Base-by-base conservation (phyloP, 2,329 filamentous ascomycete species). In the Ascochyta rabiei region DNA sequence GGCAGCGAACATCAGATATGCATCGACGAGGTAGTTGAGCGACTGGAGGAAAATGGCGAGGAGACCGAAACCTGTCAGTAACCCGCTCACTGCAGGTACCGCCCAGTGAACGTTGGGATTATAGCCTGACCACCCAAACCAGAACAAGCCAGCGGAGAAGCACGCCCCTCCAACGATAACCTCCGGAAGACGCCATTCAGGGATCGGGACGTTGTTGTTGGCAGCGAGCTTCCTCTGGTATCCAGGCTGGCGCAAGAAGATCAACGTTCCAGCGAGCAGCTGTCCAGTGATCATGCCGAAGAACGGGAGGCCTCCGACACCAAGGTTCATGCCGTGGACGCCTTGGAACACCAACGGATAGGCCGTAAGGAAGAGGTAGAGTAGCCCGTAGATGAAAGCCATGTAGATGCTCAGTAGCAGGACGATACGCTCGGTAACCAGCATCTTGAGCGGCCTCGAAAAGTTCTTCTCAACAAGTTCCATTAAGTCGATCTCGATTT, bases 331-430 rank as follows among this genome's bases (percentile, higher is more conserved):
- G 59, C 83, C 81, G 73, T 96, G 88, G 1, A 95, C 82, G 3
- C 75, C 70, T 57, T 88, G 81, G 77, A 95, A 96, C 37, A 96
- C 89, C 39, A 95, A 82, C 0, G 90, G 89, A 63, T 95, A 96
- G 0, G 91, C 89, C 0, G 90, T 93, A 48, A 96, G 80, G 79
- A 93, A 95, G 19, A 95, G 86, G 69, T 96, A 96, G 0, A 96
- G 83, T 0, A 95, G 80, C 2, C 83, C 89, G 67, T 93, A 76
- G 40, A 75, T 74, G 57, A 76, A 77, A 0, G 75, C 70, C 62
- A 69, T 69, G 48, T 68, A 74, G 1, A 65, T 60, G 23, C 59
- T 64, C 3, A 70, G 57, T 1, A 80, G 64, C 18, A 81, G 65
- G 4, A 81, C 79, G 42, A 81, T 81, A 0, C 79, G 79, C 65